A percentile compares a stretch with the other conserved stretches of the same genome.
These are phyloP conservation scores for Nakaseomyces glabratus DNA, from an alignment of 1,139 yeast species.

Conservation along the genomic window DNA sequence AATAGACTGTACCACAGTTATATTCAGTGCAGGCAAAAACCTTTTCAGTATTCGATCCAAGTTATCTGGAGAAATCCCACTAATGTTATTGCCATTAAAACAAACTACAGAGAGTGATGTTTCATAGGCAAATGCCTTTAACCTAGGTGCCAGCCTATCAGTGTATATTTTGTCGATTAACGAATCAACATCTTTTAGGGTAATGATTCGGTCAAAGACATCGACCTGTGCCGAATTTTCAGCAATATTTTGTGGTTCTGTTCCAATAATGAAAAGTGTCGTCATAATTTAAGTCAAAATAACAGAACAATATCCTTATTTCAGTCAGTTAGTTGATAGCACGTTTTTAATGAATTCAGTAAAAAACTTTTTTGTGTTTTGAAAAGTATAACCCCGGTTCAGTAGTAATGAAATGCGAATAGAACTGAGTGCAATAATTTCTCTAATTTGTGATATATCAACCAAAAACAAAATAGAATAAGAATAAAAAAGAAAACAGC, in stretches of 20 bases:
- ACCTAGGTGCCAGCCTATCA: slow-evolving; percentile 14
- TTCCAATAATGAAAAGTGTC: slow-evolving; percentile 12
- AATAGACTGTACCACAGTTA: slow-evolving; percentile 12
- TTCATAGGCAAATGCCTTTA: slow-evolving; percentile 16
- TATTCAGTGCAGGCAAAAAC: slow-evolving; percentile 22
- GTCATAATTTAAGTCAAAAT: too few species aligned
- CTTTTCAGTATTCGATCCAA: slow-evolving; percentile 13
- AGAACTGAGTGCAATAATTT: too few species aligned
- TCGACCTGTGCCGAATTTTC: background rate
- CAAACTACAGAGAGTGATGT: slow-evolving; percentile 14
- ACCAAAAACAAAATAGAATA: too few species aligned
- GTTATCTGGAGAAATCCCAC: slow-evolving; percentile 4
- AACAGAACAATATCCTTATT: too few species aligned
- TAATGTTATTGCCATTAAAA: slow-evolving; percentile 6
- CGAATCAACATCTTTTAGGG: slow-evolving; percentile 8
- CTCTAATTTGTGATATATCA: too few species aligned
- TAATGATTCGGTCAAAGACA: slow-evolving; percentile 11
- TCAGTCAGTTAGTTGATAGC: too few species aligned
- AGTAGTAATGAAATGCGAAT: too few species aligned
- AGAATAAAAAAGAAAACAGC: too few species aligned
- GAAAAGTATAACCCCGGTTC: too few species aligned
- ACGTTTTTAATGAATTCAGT: too few species aligned
- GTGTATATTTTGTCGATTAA: slow-evolving; percentile 12
- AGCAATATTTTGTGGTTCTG: slow-evolving; percentile 2
- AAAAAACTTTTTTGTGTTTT: too few species aligned